These are phyloP conservation scores for Candida ovalis DNA, from an alignment of 805 yeast species.

Conservation along the genomic window DNA sequence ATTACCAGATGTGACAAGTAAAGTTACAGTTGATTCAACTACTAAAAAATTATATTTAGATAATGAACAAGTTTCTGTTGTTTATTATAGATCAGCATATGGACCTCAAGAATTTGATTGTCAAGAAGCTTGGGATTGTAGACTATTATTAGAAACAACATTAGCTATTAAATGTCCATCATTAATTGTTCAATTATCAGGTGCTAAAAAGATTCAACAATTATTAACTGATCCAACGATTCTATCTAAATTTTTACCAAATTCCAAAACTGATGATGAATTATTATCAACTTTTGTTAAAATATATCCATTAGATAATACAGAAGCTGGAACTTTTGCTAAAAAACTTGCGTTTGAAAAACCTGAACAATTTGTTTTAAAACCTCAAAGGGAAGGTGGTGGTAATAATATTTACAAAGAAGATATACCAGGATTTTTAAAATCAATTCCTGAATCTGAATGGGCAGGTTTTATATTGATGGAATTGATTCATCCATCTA, in stretches of 20 bases:
- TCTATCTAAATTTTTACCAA: constrained; percentile 44
- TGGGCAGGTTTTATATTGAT: constrained; percentile 92
- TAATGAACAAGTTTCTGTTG: constrained; percentile 76
- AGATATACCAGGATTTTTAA: constrained; percentile 74
- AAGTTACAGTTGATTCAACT: constrained; percentile 40
- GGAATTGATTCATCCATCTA: constrained; percentile 86
- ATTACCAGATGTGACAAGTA: constrained; percentile 50
- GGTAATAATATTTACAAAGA: constrained; percentile 91
- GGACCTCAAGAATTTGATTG: constrained; percentile 73
- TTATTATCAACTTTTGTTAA: constrained; percentile 70
- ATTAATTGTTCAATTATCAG: constrained; percentile 82
- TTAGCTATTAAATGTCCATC: constrained; percentile 91
- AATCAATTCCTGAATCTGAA: constrained; percentile 53
- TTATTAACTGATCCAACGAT: constrained; percentile 57
- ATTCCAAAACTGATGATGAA: constrained; percentile 13
- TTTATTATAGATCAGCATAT: constrained; percentile 88
- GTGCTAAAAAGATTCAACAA: constrained; percentile 93
- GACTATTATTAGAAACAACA: constrained; percentile 68
- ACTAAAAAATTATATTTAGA: constrained; percentile 51
- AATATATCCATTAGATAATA: constrained; percentile 80
- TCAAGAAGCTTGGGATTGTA: constrained; percentile 71
- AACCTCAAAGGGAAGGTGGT: constrained; percentile 99
- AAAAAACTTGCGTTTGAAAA: constrained; percentile 59
- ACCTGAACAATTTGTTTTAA: constrained; percentile 76
- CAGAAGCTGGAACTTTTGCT: constrained; percentile 59